A percentile compares a stretch with the other conserved stretches of the same genome.
Conservation (phyloP, 768 basidiomycete genomes). For the Goffeauzyma gilvescens region DNA sequence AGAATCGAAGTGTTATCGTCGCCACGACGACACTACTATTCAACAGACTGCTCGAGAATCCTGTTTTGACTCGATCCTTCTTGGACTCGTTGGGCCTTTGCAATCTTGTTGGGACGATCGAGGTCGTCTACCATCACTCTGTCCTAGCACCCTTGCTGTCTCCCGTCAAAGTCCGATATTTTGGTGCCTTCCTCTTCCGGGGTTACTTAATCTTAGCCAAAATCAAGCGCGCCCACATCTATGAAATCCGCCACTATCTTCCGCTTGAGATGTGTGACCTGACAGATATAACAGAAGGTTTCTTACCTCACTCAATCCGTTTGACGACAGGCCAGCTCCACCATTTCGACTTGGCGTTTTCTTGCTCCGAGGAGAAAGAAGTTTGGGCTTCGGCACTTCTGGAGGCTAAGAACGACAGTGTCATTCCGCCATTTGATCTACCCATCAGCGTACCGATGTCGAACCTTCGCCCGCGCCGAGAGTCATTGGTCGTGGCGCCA, state of each 20-base stretch:
- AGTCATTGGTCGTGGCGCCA: background rate
- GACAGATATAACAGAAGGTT: conserved; percentile 48
- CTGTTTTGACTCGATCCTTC: conserved; percentile 16
- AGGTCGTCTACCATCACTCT: conserved; percentile 58
- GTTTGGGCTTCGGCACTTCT: conserved; percentile 60
- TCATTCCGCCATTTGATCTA: conserved; percentile 36
- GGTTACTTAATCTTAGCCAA: conserved; percentile 77
- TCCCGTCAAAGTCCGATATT: conserved; percentile 57
- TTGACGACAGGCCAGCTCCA: conserved; percentile 49
- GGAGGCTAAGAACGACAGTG: conserved; percentile 37
- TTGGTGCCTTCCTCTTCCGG: conserved; percentile 76
- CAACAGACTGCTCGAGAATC: conserved; percentile 42
- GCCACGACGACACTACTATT: conserved; percentile 47
- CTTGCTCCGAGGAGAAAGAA: conserved; percentile 65
- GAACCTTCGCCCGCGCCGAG: background rate
- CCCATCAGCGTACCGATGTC: conserved; percentile 18
- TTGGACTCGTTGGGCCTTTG: conserved; percentile 44
- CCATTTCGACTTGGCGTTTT: conserved; percentile 67
- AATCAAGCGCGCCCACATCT: conserved; percentile 50
- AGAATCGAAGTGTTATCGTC: conserved; percentile 45
- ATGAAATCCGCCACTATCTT: conserved; percentile 81
- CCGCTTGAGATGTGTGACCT: conserved; percentile 54
- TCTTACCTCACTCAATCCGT: conserved; percentile 64
- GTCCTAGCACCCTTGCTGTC: conserved; percentile 36
- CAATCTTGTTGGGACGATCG: conserved; percentile 63